phyloP scores from a whole-genome alignment of 257 asterid genomes.

The Eustoma russellianum region DNA sequence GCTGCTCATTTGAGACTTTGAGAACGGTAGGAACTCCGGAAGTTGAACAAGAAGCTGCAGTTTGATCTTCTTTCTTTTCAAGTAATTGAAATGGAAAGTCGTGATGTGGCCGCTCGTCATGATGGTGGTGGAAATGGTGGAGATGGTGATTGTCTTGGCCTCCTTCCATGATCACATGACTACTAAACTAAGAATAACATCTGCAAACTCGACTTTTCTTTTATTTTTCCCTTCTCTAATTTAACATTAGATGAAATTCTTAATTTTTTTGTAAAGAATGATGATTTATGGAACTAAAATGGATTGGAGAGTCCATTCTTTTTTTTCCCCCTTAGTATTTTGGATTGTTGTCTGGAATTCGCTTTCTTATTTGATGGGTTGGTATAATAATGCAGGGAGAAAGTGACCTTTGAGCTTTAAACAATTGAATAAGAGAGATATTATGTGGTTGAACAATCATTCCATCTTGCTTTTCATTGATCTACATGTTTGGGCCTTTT shows the following conservation, averaged over 20 bases:
- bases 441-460: conserved; percentile 61
- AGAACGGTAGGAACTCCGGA: conserved; percentile 22
- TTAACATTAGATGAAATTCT: conserved; percentile 5
- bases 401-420: conserved; percentile 59
- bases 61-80: conserved; percentile 59
- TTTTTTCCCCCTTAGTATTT: background rate
- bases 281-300: background rate
- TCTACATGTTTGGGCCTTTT: no score
- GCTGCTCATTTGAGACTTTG: conserved; percentile 36
- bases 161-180: conserved; percentile 82
- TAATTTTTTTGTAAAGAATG: conserved; percentile 4
- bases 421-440: conserved; percentile 94
- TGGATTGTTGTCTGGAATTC: conserved; percentile 26
- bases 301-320: background rate
- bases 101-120: conserved; percentile 24
- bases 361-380: conserved; percentile 10
- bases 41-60: conserved; percentile 31
- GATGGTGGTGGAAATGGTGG: conserved; percentile 11
- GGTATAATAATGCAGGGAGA: conserved; percentile 18
- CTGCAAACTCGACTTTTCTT: conserved; percentile 1
- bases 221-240: background rate
- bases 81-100: conserved; percentile 82
- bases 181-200: background rate
- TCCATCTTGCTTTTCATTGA: background rate
- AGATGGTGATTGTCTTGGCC: conserved; percentile 59